Conservation (phyloP, 768 basidiomycete species). For the Candolleomyces aberdarensis region DNA sequence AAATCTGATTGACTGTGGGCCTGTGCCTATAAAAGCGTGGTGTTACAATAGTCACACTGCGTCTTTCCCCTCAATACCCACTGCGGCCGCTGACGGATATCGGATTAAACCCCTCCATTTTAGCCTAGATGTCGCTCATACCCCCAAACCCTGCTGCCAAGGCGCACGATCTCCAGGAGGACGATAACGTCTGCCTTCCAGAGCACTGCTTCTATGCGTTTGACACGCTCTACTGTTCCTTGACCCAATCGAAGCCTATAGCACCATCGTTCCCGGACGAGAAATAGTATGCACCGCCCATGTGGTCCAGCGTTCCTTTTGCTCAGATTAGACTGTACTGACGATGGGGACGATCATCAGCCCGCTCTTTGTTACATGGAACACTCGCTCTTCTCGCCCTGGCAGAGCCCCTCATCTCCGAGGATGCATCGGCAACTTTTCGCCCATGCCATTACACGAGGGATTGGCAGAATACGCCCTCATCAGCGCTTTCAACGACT, state of each 20-base stretch:
- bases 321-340: neutral
- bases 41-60: neutral
- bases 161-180: constrained; percentile 25
- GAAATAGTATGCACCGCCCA: constrained; percentile 60
- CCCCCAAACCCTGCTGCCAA: constrained; percentile 48
- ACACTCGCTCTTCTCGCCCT: constrained; percentile 60
- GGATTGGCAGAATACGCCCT: constrained; percentile 90
- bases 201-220: constrained; percentile 84
- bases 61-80: neutral
- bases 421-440: constrained; percentile 96
- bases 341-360: constrained; percentile 32
- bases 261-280: constrained; percentile 65
- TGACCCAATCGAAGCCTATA: constrained; percentile 56
- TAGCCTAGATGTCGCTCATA: constrained; percentile 49
- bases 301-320: constrained; percentile 5
- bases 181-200: constrained; percentile 51
- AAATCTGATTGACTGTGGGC: neutral
- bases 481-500: constrained; percentile 86
- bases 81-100: neutral
- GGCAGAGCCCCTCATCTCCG: constrained; percentile 65
- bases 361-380: constrained; percentile 98
- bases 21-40: neutral
- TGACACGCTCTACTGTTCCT: constrained; percentile 76
- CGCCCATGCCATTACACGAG: constrained; percentile 64
- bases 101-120: neutral